Percentiles rank a stretch among this genome's conserved stretches.
Evolutionary conservation across 2,329 filamentous ascomycete genomes (phyloP).

Genomic region (Colletotrichum sojae): DNA sequence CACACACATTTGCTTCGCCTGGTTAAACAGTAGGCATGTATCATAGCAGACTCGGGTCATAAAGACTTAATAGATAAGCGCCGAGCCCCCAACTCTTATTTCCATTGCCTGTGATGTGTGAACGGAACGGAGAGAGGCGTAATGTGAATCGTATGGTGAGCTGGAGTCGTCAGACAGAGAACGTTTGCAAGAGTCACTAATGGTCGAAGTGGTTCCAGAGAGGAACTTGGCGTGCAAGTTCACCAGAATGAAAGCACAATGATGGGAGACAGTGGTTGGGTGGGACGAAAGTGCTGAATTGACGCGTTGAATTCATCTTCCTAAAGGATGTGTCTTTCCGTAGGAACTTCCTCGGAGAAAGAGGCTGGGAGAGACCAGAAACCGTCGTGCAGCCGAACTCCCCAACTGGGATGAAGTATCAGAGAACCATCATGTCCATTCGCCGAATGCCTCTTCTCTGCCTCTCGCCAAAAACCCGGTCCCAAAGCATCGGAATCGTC

Average conservation of each 20-base stretch:
- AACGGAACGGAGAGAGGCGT: too few species aligned
- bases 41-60: slow-evolving; percentile 34
- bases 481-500: slow-evolving; percentile 17
- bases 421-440: slow-evolving; percentile 23
- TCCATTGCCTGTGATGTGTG: neutral
- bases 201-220: too few species aligned
- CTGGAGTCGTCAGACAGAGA: too few species aligned
- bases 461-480: slow-evolving; percentile 5
- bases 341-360: neutral
- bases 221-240: too few species aligned
- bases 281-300: neutral
- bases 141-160: too few species aligned
- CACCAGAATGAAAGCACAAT: too few species aligned
- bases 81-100: slow-evolving; percentile 30
- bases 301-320: slow-evolving; percentile 4
- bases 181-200: too few species aligned
- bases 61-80: slow-evolving; percentile 36
- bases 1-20: slow-evolving; percentile 30
- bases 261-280: neutral
- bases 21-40: slow-evolving; percentile 30
- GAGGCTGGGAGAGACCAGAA: neutral
- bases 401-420: slow-evolving; percentile 1
- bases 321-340: neutral
- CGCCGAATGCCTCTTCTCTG: slow-evolving; percentile 14
- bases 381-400: slow-evolving; percentile 1